Percentiles rank a stretch among this genome's conserved stretches.
Evolutionary conservation across 1,284 basidiomycete genomes (phyloP).

Genomic region (Inonotus obliquus): DNA sequence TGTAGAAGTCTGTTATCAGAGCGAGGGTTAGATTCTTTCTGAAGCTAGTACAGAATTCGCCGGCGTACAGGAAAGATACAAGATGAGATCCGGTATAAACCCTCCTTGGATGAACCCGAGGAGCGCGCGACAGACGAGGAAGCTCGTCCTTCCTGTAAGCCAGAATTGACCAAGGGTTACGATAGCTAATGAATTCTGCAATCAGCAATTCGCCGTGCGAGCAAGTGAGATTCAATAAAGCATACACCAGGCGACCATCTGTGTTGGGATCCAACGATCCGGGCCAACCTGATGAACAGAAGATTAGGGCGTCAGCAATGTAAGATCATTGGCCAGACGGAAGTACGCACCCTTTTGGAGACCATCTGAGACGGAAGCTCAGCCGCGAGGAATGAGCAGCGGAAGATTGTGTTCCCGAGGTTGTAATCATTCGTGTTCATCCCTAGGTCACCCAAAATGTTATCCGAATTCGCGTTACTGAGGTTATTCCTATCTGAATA

Average conservation of each 20-base stretch:
- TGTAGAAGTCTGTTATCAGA: constrained; percentile 50
- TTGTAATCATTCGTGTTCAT: constrained; percentile 65
- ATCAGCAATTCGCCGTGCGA: background rate
- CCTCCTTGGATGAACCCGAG: constrained; percentile 55
- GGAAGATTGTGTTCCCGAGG: constrained; percentile 55
- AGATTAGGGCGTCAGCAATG: background rate
- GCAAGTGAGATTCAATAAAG: background rate
- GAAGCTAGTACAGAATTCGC: background rate
- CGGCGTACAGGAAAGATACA: constrained; percentile 57
- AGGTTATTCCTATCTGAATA: constrained; percentile 56
- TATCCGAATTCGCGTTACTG: constrained; percentile 61
- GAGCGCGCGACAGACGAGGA: constrained; percentile 36
- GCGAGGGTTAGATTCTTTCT: background rate
- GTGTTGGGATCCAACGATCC: constrained; percentile 68
- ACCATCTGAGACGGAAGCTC: constrained; percentile 71
- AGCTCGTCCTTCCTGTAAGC: constrained; percentile 50
- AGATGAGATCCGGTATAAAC: constrained; percentile 58
- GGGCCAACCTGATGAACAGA: constrained; percentile 42
- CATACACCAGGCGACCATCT: constrained; percentile 35
- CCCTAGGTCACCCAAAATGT: constrained; percentile 55
- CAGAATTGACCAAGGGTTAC: constrained; percentile 59
- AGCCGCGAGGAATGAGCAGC: constrained; percentile 53
- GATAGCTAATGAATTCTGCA: constrained; percentile 33
- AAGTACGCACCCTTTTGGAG: constrained; percentile 50
- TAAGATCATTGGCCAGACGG: background rate